Evolutionary conservation across 192 early-diverging fungal genomes (phyloP).

Genomic region (Umbelopsis vinacea): DNA sequence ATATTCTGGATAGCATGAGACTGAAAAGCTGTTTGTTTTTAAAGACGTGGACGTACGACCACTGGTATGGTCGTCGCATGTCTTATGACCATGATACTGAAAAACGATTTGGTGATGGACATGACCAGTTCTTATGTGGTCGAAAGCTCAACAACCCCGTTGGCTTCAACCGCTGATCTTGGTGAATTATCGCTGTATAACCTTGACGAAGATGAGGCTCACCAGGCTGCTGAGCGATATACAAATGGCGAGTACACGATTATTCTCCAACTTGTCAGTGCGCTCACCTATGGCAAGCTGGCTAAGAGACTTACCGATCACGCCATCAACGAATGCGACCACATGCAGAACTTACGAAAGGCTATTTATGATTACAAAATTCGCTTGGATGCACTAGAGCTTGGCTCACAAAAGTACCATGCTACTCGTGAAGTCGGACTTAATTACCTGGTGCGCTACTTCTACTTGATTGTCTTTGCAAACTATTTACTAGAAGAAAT

Average conservation of each 20-base stretch:
- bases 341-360: slow-evolving; percentile 67
- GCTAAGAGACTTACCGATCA: slow-evolving; percentile 62
- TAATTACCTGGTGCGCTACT: slow-evolving; percentile 69
- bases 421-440: slow-evolving; percentile 43
- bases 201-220: slow-evolving; percentile 29
- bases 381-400: slow-evolving; percentile 50
- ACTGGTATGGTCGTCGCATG: slow-evolving; percentile 63
- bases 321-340: slow-evolving; percentile 66
- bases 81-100: slow-evolving; percentile 58
- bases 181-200: slow-evolving; percentile 10
- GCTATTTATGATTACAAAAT: slow-evolving; percentile 65
- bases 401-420: slow-evolving; percentile 39
- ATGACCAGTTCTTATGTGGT: slow-evolving; percentile 23
- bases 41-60: slow-evolving; percentile 64
- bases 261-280: slow-evolving; percentile 62
- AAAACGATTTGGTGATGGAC: slow-evolving; percentile 24
- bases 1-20: background rate
- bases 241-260: slow-evolving; percentile 59
- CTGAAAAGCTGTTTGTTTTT: slow-evolving; percentile 7
- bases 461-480: slow-evolving; percentile 70
- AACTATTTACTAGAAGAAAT: slow-evolving; percentile 61
- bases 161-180: background rate
- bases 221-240: slow-evolving; percentile 42
- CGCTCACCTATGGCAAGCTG: slow-evolving; percentile 61
- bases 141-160: slow-evolving; percentile 22